Percentiles rank a stretch among this genome's conserved stretches.
Conservation (phyloP, 768 basidiomycete genomes). For the Glaciozyma martinii region DNA sequence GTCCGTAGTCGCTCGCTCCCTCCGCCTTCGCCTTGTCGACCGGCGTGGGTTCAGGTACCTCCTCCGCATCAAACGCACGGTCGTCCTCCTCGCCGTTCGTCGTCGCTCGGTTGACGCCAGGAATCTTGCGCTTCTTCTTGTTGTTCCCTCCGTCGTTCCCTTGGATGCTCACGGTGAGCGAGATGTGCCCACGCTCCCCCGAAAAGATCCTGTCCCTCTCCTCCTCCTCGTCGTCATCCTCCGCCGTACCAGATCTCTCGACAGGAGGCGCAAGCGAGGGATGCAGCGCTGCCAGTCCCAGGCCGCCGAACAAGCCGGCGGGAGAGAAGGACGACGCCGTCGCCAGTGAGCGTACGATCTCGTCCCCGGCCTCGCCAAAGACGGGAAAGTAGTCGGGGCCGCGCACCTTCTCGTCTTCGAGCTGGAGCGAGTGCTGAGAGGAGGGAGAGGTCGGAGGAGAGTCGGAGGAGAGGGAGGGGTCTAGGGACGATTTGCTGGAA, state of each 20-base stretch:
- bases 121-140: slow-evolving; percentile 34
- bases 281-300: slow-evolving; percentile 22
- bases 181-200: neutral
- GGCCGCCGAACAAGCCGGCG: slow-evolving; percentile 24
- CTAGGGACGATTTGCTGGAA: neutral
- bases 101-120: slow-evolving; percentile 4
- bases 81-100: slow-evolving; percentile 3
- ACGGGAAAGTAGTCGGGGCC: slow-evolving; percentile 11
- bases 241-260: neutral
- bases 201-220: slow-evolving; percentile 15
- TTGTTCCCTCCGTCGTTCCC: slow-evolving; percentile 18
- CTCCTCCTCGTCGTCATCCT: slow-evolving; percentile 21
- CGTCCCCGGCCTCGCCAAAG: slow-evolving; percentile 21
- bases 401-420: neutral
- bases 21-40: neutral
- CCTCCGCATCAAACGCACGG: neutral
- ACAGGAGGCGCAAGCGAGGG: slow-evolving; percentile 2
- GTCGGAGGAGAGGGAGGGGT: neutral
- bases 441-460: slow-evolving; percentile 12
- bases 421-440: neutral
- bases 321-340: slow-evolving; percentile 22
- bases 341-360: slow-evolving; percentile 18
- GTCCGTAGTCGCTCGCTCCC: neutral
- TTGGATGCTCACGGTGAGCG: neutral
- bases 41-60: neutral